Evolutionary conservation across 2,329 filamentous ascomycete genomes (phyloP), one percentile per base, ranked within the genome.

Genomic region (Pseudogymnoascus sp.): DNA sequence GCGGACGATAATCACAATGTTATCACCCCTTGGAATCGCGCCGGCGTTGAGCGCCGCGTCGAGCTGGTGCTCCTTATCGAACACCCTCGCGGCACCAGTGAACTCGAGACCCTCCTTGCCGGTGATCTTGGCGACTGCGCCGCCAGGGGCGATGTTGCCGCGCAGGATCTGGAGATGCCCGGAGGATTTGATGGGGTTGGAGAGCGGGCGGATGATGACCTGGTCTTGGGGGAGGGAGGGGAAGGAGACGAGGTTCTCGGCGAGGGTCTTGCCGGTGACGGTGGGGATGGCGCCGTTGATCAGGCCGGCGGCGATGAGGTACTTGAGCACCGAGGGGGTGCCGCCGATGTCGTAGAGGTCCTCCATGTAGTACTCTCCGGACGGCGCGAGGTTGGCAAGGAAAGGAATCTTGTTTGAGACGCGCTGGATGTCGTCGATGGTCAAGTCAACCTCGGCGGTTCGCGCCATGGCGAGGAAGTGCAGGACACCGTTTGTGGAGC

Each of bases 91-190:
- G 67, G 85, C 86, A 59, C 93, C 93, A 0, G 82, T 88, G 76
- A 98, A 98, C 11, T 78, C 80, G 6, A 92, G 82, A 2, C 93
- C 93, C 75, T 98, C 93, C 75, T 97, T 97, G 37, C 93, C 93
- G 0, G 93, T 97, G 75, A 98, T 97, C 77, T 98, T 98, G 65
- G 92, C 93, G 1, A 98, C 93, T 0, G 93, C 90, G 35, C 93
- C 93, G 10, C 87, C 89, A 1, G 93, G 93, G 2, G 93, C 91
- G 33, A 97, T 82, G 74, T 96, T 96, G 19, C 93, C 93, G 65
- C 85, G 84, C 3, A 98, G 82, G 65, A 98, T 90, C 75, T 93
- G 91, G 65, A 98, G 83, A 75, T 98, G 93, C 46, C 93, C 93
- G 0, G 87, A 91, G 1, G 81, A 68, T 75, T 97, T 97, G 80